Evolutionary conservation across 371 early-diverging fungal species (phyloP).

Genomic region (Rhizopus sp.): DNA sequence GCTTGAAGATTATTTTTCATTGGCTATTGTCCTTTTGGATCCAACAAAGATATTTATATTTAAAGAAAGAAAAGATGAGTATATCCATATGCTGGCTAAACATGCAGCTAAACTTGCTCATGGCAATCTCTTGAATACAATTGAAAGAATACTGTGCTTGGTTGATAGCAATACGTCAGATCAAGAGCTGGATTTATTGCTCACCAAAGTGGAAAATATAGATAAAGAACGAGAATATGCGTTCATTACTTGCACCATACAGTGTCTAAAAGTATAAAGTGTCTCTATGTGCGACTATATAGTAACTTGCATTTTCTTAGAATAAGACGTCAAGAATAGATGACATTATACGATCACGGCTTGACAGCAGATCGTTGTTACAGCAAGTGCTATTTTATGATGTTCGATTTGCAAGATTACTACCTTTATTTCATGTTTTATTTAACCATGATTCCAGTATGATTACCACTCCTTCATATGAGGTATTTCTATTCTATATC

Average conservation of each 20-base stretch:
- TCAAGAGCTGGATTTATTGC: background rate
- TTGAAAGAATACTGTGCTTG: background rate
- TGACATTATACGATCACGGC: background rate
- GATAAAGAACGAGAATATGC: constrained; percentile 2
- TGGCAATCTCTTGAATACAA: background rate
- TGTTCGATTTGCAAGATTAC: constrained; percentile 1
- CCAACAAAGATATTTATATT: background rate
- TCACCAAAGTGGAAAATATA: background rate
- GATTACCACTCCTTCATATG: background rate
- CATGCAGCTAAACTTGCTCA: background rate
- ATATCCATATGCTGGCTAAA: background rate
- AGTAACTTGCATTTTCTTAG: background rate
- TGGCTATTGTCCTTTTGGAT: constrained; percentile 3
- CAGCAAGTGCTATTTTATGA: constrained; percentile 1
- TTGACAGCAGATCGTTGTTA: background rate
- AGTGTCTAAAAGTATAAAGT: background rate
- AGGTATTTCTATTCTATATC: background rate
- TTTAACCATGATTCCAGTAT: background rate
- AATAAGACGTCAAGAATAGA: background rate
- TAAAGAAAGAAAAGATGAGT: background rate
- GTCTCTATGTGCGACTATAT: background rate
- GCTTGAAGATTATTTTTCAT: background rate
- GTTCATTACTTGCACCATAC: background rate
- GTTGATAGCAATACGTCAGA: background rate
- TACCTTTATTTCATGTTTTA: background rate